A percentile compares a stretch with the other conserved stretches of the same genome.
These are phyloP conservation scores for Vigna reflexopilosa DNA, from an alignment of 306 rosid genomes.

Conservation along the genomic window DNA sequence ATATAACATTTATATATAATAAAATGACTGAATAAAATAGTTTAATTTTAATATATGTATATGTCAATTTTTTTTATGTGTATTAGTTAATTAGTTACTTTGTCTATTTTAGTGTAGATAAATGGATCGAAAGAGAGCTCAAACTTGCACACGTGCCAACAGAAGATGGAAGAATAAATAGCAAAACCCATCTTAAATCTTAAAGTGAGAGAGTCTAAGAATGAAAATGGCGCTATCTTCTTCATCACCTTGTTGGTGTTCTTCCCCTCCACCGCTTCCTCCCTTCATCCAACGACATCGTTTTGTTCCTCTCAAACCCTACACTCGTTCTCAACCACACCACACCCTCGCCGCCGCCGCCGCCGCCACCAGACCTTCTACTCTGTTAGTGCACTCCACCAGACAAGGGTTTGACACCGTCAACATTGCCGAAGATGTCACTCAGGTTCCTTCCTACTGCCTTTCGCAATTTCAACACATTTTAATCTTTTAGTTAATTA, in stretches of 20 bases:
- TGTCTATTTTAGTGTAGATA: no score
- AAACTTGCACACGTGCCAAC: background rate
- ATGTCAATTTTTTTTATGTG: no score
- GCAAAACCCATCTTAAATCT: slow-evolving; percentile 48
- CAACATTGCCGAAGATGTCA: slow-evolving; percentile 92
- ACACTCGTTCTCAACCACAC: background rate
- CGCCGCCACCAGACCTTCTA: slow-evolving; percentile 41
- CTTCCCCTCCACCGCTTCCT: slow-evolving; percentile 43
- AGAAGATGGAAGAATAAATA: slow-evolving; percentile 29
- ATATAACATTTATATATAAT: no score
- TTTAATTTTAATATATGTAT: no score
- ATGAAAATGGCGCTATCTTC: slow-evolving; percentile 54
- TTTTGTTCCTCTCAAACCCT: slow-evolving; percentile 34
- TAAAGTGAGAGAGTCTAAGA: background rate
- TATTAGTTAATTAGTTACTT: no score
- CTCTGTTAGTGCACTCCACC: slow-evolving; percentile 46
- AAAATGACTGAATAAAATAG: no score
- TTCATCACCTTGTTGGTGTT: slow-evolving; percentile 8
- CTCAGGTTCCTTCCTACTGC: slow-evolving; percentile 62
- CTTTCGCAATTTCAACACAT: background rate
- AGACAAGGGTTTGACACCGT: slow-evolving; percentile 72
- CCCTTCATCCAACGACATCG: slow-evolving; percentile 40
- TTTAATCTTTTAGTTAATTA: background rate
- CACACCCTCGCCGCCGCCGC: background rate
- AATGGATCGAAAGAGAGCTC: background rate